A percentile compares a stretch with the other conserved stretches of the same genome.
Conservation (phyloP, 306 rosid species). For the Senna tora region DNA sequence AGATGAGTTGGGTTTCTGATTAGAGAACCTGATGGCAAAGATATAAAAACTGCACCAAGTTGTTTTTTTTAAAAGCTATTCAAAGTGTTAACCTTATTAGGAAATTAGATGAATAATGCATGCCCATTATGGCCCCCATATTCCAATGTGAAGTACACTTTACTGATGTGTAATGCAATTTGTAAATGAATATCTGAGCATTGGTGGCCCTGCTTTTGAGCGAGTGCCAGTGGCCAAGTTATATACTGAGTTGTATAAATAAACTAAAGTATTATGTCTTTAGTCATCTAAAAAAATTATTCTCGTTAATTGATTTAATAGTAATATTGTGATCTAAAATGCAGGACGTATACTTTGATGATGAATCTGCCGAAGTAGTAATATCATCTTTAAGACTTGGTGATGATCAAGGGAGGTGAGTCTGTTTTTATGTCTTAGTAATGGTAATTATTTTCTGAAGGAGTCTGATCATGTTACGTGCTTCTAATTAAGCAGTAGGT, state of each 20-base stretch:
- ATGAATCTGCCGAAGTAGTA: constrained; percentile 94
- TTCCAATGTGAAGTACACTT: constrained; percentile 16
- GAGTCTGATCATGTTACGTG: not conserved
- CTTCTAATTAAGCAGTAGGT: constrained; percentile 3
- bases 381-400: constrained; percentile 96
- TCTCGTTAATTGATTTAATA: constrained; percentile 1
- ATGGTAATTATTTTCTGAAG: constrained; percentile 4
- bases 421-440: constrained; percentile 25
- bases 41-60: no score
- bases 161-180: constrained; percentile 1
- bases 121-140: constrained; percentile 24
- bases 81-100: constrained; percentile 22
- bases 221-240: not conserved
- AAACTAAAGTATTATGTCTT: not conserved
- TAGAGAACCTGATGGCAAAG: no score
- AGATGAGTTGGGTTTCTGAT: no score
- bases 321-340: constrained; percentile 20
- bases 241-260: not conserved
- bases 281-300: not conserved
- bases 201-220: not conserved
- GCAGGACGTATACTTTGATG: constrained; percentile 95
- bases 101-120: constrained; percentile 1
- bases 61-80: no score
- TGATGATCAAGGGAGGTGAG: constrained; percentile 97
- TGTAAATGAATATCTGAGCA: constrained; percentile 20